A percentile compares a stretch with the other conserved stretches of the same genome.
Conservation (phyloP, 1,284 basidiomycete species). For the Erythrobasidium hasegawianum region DNA sequence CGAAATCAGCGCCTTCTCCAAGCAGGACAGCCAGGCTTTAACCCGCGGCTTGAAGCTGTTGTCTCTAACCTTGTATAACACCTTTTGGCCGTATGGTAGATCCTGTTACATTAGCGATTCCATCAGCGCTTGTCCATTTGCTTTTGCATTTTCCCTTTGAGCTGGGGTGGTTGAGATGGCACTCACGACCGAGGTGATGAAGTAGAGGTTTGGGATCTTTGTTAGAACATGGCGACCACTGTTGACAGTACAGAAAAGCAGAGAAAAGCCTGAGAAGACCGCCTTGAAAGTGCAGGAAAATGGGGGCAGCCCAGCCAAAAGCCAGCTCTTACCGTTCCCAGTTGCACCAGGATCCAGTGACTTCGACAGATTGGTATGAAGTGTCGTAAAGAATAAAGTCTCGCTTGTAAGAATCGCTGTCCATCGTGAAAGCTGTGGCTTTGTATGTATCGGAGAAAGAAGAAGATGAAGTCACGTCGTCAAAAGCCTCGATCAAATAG, state of each 20-base stretch:
- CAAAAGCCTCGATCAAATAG: too few species aligned
- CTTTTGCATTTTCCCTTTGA: not conserved
- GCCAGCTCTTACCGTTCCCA: slow-evolving; percentile 24
- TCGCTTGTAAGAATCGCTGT: slow-evolving; percentile 4
- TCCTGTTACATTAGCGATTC: slow-evolving; percentile 1
- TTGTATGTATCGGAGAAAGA: not conserved
- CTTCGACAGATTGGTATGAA: slow-evolving; percentile 22
- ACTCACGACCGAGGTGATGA: slow-evolving; percentile 32
- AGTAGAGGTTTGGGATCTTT: slow-evolving; percentile 34
- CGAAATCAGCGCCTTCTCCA: not conserved
- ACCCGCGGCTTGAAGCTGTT: not conserved
- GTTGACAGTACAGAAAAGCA: not conserved
- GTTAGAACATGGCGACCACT: slow-evolving; percentile 20
- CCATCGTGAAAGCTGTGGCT: not conserved
- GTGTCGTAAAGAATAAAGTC: slow-evolving; percentile 34
- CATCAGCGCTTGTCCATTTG: not conserved
- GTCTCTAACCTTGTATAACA: slow-evolving; percentile 28
- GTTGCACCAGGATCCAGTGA: slow-evolving; percentile 34
- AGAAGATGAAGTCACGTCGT: not conserved
- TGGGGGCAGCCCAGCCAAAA: too few species aligned
- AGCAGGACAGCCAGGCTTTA: not conserved
- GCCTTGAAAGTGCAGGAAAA: not conserved
- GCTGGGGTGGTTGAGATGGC: not conserved
- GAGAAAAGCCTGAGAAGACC: too few species aligned
- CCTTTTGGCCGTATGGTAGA: slow-evolving; percentile 24